Conservation (phyloP, 2,329 filamentous ascomycete species). For the Gremmenia infestans region DNA sequence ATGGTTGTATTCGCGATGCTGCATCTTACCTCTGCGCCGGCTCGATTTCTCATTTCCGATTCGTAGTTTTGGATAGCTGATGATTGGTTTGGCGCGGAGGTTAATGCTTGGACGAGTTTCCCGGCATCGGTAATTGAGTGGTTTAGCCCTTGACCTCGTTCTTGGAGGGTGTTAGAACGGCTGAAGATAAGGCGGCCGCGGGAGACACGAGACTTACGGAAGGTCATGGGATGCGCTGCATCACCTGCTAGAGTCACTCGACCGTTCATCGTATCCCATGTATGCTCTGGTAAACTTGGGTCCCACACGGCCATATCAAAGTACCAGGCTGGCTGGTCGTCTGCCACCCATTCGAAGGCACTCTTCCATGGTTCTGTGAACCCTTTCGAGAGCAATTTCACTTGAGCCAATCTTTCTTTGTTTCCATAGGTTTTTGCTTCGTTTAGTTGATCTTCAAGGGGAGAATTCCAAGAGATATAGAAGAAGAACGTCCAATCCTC, state of each 20-base stretch:
- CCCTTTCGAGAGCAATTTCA: constrained; percentile 34
- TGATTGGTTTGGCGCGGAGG: constrained; percentile 18
- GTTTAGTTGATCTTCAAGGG: constrained; percentile 37
- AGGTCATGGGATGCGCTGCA: constrained; percentile 35
- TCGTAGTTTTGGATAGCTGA: constrained; percentile 38
- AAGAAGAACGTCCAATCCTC: constrained; percentile 42
- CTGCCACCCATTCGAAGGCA: constrained; percentile 33
- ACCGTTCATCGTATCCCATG: constrained; percentile 31
- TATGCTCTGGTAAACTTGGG: constrained; percentile 27
- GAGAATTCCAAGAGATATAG: constrained; percentile 42
- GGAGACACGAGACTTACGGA: constrained; percentile 23
- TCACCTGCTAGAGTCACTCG: constrained; percentile 32
- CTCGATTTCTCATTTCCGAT: constrained; percentile 40
- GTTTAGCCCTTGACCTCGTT: constrained; percentile 46
- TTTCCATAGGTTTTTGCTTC: constrained; percentile 32
- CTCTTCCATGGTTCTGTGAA: constrained; percentile 43
- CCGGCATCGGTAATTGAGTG: constrained; percentile 41
- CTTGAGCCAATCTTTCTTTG: constrained; percentile 35
- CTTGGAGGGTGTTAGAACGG: constrained; percentile 30
- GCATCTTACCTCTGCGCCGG: constrained; percentile 39
- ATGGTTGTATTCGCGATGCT: constrained; percentile 41
- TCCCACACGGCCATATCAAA: constrained; percentile 30
- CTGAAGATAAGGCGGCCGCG: neutral
- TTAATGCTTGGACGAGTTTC: constrained; percentile 30
- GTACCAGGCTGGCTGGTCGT: constrained; percentile 31